Conservation (phyloP, 2,329 filamentous ascomycete genomes). For the Colletotrichum chrysophilum region DNA sequence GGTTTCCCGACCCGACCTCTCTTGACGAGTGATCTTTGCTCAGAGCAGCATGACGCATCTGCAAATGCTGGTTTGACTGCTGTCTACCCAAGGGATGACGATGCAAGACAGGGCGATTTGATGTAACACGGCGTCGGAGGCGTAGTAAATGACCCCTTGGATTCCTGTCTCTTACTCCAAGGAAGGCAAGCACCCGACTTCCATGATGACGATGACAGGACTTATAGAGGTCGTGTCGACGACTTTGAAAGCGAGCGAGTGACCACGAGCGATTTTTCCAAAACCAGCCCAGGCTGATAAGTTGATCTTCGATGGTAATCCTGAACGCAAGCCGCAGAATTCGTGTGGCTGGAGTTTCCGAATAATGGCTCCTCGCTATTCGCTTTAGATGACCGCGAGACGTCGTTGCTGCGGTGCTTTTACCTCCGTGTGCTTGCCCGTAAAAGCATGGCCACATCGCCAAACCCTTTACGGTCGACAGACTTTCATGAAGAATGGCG, state of each 20-base stretch:
- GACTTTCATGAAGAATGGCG: not conserved
- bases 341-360: not conserved
- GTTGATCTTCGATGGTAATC: not conserved
- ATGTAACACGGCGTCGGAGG: not conserved
- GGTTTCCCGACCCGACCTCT: not conserved
- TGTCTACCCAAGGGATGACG: not conserved
- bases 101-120: not conserved
- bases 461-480: not conserved
- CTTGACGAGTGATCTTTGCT: not conserved
- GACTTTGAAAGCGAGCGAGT: not conserved
- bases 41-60: not conserved
- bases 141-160: not conserved
- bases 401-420: not conserved
- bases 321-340: not conserved
- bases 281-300: not conserved
- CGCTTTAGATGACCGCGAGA: slow-evolving; percentile 13
- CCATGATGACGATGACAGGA: not conserved
- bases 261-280: not conserved
- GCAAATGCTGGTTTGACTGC: slow-evolving; percentile 7
- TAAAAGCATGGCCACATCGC: not conserved
- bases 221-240: not conserved
- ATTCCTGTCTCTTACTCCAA: not conserved
- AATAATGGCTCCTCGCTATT: slow-evolving; percentile 7
- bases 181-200: not conserved
- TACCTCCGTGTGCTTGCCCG: slow-evolving; percentile 1